Base-by-base conservation (phyloP, 768 basidiomycete genomes). In the Termitomyces sp. region DNA sequence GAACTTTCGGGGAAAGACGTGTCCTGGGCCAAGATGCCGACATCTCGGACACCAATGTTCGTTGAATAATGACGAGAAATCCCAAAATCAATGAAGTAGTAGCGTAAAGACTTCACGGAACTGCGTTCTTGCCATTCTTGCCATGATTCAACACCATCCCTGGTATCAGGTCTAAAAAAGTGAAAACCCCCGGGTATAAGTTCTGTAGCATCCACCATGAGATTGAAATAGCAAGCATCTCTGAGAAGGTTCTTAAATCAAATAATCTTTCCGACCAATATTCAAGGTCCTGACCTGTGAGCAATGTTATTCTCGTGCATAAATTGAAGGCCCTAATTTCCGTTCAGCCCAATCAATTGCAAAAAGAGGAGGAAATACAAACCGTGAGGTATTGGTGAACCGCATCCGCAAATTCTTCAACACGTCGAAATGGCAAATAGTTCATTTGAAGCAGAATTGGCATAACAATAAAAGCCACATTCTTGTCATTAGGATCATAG, bases 161-260 rank as follows among this genome's bases (percentile, higher is more conserved):
- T 25, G 31, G 54, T 62, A 4, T 61, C 16, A 27, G 37, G 40
- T 3, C 37, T 23, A 2, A 51, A 9, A 12, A 72, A 73, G 53
- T 73, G 73, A 38, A 57, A 60, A 6, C 53, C 57, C 21, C 43
- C 21, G 0, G 70, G 68, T 44, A 65, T 68, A 10, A 75, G 58
- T 7, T 58, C 43, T 17, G 25, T 53, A 2, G 63, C 65, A 38
- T 75, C 73, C 70, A 74, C 67, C 70, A 75, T 71, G 4, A 78
- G 57, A 25, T 77, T 78, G 29, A 57, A 58, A 23, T 25, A n/a
- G 37, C 55, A 57, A 37, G 57, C 34, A 35, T 62, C 62, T 44
- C 59, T 62, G 17, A 7, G 0, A 4, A 40, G 9, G 11, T 17
- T 3, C 10, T 23, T 27, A 5, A 1, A 23, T 37, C 32, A 43